Base-by-base conservation (phyloP, 1,284 basidiomycete genomes). In the Cryptococcus neoformans region DNA sequence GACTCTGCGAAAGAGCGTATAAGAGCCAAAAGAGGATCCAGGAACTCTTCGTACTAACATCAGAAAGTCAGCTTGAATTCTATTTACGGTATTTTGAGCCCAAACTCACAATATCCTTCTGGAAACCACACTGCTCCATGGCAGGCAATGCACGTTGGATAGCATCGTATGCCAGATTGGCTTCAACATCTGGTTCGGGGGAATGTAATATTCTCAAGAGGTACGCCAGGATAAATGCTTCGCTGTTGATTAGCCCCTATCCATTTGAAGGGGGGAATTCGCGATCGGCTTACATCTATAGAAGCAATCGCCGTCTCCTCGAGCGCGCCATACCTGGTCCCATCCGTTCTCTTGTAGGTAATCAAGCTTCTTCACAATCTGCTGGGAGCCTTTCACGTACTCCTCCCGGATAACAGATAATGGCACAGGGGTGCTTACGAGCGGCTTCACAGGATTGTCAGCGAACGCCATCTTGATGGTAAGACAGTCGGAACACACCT, bases 241-340 rank as follows among this genome's bases (percentile, higher is more conserved):
- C 12, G 38, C 40, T 8, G 21, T 4, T 44, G n/a, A 39, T 50
- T 28, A 49, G 40, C n/a, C 28, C 17, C 6, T 46, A n/a, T 42
- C 17, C 14, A 28, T 28, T 11, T n/a, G 4, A 28, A 28, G 28
- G 28, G 2, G 28, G 28, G 28, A 28, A 28, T 34, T 41, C 47
- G 5, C 36, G n/a, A 16, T 5, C 39, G 44, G 36, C 44, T 79
- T 58, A 88, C 87, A 85, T 80, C 87, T 79, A 72, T 89, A 90
- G 72, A 89, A 89, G 68, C 88, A 90, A 73, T 90, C 86, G 0
- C 88, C 88, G 74, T 74, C 74, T 73, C 90, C 89, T 77, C 85
- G 81, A 0, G 87, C 84, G 6, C 46, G 79, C 68, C 88, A 81
- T 48, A 92, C 80, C 34, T 79, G 78, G 42, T 79, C 79, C 78